Percentiles rank a stretch among this genome's conserved stretches.
Conservation (phyloP, 805 yeast genomes). For the Saccharomycopsis guyanensis region DNA sequence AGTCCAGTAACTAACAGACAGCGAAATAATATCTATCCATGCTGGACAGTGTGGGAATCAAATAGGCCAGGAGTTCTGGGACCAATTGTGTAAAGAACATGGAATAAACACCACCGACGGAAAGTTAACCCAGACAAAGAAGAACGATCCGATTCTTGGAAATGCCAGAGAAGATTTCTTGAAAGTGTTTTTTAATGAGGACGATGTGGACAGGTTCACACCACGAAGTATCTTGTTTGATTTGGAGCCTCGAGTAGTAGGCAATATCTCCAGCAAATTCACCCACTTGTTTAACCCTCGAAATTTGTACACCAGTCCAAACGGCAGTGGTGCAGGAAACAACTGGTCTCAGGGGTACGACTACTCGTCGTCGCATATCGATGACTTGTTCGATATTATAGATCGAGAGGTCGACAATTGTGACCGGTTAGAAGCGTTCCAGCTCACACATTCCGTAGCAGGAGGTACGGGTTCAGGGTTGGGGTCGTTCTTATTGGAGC, state of each 20-base stretch:
- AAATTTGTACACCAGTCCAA: slow-evolving; percentile 68
- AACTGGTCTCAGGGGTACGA: slow-evolving; percentile 91
- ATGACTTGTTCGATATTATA: slow-evolving; percentile 71
- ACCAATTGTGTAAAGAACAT: slow-evolving; percentile 79
- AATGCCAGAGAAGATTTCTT: slow-evolving; percentile 58
- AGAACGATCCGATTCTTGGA: slow-evolving; percentile 19
- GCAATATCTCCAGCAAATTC: slow-evolving; percentile 45
- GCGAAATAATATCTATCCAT: slow-evolving; percentile 66
- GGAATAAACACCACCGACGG: slow-evolving; percentile 65
- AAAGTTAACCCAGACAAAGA: slow-evolving; percentile 28
- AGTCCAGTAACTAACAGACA: too few species aligned
- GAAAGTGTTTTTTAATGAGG: slow-evolving; percentile 72
- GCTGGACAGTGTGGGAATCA: slow-evolving; percentile 96
- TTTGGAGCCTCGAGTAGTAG: slow-evolving; percentile 83
- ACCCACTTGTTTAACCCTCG: slow-evolving; percentile 74
- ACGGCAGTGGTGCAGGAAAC: slow-evolving; percentile 92
- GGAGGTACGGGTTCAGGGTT: slow-evolving; percentile 99
- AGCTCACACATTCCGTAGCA: slow-evolving; percentile 87
- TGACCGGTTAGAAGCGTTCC: slow-evolving; percentile 86
- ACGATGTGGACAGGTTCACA: slow-evolving; percentile 69
- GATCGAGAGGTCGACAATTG: slow-evolving; percentile 88
- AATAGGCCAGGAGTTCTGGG: slow-evolving; percentile 89
- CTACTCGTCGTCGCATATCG: slow-evolving; percentile 61
- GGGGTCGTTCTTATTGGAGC: slow-evolving; percentile 76
- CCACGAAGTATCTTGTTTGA: slow-evolving; percentile 86